Evolutionary conservation across 2,329 filamentous ascomycete species (phyloP).

Genomic region (Diaporthe citri): DNA sequence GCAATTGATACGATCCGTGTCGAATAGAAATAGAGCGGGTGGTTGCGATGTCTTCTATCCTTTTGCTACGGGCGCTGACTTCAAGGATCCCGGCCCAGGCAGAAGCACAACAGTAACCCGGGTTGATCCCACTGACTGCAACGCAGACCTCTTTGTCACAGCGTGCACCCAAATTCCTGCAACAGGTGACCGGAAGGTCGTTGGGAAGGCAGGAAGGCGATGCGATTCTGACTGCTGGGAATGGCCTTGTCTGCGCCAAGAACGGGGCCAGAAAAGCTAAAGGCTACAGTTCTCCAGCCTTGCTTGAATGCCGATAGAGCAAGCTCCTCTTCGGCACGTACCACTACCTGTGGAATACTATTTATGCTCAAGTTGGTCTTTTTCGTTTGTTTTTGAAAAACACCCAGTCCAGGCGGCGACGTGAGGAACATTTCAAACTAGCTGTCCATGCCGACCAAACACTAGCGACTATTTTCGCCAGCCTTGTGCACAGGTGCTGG

Average conservation of each 20-base stretch:
- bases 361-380: fast-evolving
- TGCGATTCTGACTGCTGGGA: no score
- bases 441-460: not conserved
- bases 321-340: not conserved
- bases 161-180: no score
- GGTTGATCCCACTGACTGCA: not conserved
- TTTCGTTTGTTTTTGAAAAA: no score
- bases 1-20: not conserved
- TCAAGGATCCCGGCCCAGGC: not conserved
- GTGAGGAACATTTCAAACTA: not conserved
- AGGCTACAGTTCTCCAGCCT: constrained; percentile 13
- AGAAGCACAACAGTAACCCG: not conserved
- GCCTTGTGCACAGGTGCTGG: not conserved
- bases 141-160: not conserved
- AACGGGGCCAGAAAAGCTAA: not conserved
- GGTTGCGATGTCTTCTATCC: not conserved
- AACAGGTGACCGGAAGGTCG: not conserved
- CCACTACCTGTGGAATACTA: no score
- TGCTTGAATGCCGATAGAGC: not conserved
- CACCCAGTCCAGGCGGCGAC: not conserved
- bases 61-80: not conserved
- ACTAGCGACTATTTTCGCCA: not conserved
- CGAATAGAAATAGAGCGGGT: not conserved
- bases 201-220: not conserved
- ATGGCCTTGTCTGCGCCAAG: not conserved